Evolutionary conservation across 164 flowering plant species (phyloP).

Genomic region (Liriodendron chinense): DNA sequence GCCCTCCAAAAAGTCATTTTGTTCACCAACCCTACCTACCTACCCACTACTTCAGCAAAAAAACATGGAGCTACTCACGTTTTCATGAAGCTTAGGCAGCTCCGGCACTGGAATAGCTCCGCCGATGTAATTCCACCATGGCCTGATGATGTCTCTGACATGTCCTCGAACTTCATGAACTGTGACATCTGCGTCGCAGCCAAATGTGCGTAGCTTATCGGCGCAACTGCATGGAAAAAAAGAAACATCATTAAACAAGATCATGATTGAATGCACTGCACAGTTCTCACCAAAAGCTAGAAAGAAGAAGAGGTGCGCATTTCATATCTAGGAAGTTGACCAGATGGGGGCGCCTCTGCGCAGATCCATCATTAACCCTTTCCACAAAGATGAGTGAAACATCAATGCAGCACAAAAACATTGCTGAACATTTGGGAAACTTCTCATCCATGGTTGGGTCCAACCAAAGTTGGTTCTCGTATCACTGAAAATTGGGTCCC

Average conservation of each 20-base stretch:
- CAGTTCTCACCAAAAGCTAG: too few relatives aligned
- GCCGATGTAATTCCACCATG: conserved; percentile 48
- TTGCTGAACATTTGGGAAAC: too few relatives aligned
- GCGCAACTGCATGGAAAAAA: conserved; percentile 49
- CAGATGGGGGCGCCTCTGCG: too few relatives aligned
- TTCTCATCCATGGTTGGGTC: too few relatives aligned
- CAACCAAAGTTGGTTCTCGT: too few relatives aligned
- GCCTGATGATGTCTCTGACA: conserved; percentile 56
- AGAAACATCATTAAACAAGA: background rate
- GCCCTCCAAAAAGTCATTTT: too few relatives aligned
- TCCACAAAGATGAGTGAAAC: background rate
- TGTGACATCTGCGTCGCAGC: conserved; percentile 60
- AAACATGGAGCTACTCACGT: conserved; percentile 60
- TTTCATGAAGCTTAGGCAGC: conserved; percentile 46
- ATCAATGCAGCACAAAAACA: background rate
- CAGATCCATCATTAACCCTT: too few relatives aligned
- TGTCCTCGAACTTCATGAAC: conserved; percentile 62
- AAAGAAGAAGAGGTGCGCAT: background rate
- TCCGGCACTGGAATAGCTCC: conserved; percentile 46
- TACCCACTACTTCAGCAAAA: conserved; percentile 31
- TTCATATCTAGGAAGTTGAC: too few relatives aligned
- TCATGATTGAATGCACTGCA: background rate
- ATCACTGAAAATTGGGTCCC: too few relatives aligned
- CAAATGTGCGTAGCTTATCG: conserved; percentile 65
- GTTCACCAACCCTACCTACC: background rate